A percentile compares a stretch with the other conserved stretches of the same genome.
Evolutionary conservation across 164 flowering plant species (phyloP).

Genomic region (Chimonanthus praecox): DNA sequence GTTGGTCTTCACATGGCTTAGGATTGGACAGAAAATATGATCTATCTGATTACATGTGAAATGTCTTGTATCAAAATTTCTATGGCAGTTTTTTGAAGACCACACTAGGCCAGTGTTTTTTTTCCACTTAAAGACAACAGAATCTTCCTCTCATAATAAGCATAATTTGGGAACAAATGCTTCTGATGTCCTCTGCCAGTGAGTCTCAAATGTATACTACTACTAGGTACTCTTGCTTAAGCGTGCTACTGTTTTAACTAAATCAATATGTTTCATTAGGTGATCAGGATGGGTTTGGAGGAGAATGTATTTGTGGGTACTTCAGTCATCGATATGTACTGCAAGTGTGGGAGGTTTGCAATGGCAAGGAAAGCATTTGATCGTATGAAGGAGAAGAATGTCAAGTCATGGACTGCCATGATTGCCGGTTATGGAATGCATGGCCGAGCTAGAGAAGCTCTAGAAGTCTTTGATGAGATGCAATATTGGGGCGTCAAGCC

Average conservation of each 20-base stretch:
- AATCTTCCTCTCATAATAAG: neutral
- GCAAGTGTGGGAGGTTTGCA: constrained; percentile 75
- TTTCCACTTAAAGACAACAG: neutral
- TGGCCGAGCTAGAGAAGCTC: constrained; percentile 63
- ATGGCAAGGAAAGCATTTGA: constrained; percentile 62
- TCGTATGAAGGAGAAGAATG: constrained; percentile 57
- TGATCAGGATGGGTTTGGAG: constrained; percentile 53
- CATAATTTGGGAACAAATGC: neutral
- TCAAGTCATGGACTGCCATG: constrained; percentile 85
- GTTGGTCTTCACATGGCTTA: too few relatives aligned
- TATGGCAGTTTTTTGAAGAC: neutral
- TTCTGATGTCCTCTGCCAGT: neutral
- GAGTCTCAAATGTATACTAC: neutral
- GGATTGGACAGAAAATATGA: too few relatives aligned
- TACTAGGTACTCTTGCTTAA: neutral
- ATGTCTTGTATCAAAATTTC: too few relatives aligned
- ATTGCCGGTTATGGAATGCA: constrained; percentile 83
- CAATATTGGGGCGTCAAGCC: constrained; percentile 45
- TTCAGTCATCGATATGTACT: constrained; percentile 88
- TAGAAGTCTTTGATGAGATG: constrained; percentile 61
- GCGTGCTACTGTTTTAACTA: neutral
- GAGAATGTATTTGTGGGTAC: constrained; percentile 62
- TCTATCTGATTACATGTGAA: too few relatives aligned
- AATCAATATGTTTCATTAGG: constrained; percentile 25
- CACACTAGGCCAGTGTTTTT: neutral